Base-by-base conservation (phyloP, 441 rosid genomes). In the Arabidopsis lyrata region DNA sequence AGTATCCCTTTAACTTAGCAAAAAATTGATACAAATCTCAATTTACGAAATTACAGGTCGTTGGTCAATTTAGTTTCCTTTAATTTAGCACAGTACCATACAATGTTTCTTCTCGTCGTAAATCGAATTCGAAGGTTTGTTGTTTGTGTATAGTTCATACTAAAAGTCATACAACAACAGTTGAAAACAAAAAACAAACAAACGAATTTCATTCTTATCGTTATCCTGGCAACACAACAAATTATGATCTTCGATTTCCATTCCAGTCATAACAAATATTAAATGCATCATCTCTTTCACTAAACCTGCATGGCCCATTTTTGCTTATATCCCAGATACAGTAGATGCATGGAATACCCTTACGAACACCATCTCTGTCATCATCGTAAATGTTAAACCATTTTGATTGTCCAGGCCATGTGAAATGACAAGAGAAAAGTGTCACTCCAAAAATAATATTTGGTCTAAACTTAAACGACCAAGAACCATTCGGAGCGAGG, bases 391-490 rank as follows among this genome's bases (percentile, higher is more conserved):
- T 64, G 36, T 64, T 8, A 73, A 73, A 73, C n/a, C 41, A 47
- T 2, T 56, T n/a, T 47, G 42, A 36, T 45, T 65, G 4, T 56
- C 7, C 59, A 64, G 22, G n/a, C 70, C 76, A 72, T 9, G 0
- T 2, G 15, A 72, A 72, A 63, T 24, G 69, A 54, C 76, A 63
- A 31, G 5, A 52, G 2, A 53, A 72, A 4, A 62, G 35, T 9
- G 63, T 72, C 10, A 45, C 42, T 63, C 63, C 55, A 20, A 32
- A 41, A 5, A 53, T 13, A 3, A 53, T 18, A 22, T 18, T 60
- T 50, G 68, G 75, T 50, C 68, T 71, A 61, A 71, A 61, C 9
- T 9, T 4, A 49, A 61, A 71, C n/a, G 61, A 61, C 75, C 68
- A 71, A 52, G 55, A 52, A 14, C 52, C 20, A 72, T 52, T 3